Base-by-base conservation (phyloP, 768 basidiomycete species). In the Suillus tomentosus region DNA sequence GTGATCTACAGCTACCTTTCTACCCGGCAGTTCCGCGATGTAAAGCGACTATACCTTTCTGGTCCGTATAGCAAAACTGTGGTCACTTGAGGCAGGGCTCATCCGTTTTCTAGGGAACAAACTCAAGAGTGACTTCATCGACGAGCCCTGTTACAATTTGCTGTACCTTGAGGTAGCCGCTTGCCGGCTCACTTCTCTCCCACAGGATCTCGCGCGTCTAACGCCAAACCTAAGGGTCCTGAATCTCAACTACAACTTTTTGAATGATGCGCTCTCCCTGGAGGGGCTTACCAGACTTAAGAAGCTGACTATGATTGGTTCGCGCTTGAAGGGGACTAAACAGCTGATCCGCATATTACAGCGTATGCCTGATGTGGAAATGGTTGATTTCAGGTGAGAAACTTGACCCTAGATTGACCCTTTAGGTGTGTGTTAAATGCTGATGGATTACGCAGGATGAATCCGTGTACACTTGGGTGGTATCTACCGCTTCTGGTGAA, bases 231-330 rank as follows among this genome's bases (percentile, higher is more conserved):
- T 98, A 71, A 88, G 95, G 62, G 89, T 89, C 65, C 80, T 99
- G 77, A 98, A 98, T 81, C 85, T 98, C 68, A 96, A 99, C 82
- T 96, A 97, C 82, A 99, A 99, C 76, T 98, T 96, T 76, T 73
- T 99, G 74, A 87, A 95, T 69, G 88, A 92, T 77, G 78, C 86
- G 61, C 76, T 83, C 67, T 77, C 80, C 58, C 80, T 99, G 63
- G 83, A 84, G 60, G 94, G 92, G 14, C 81, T 98, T 66, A 80
- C 77, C 65, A 80, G 93, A 71, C 78, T 99, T 76, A 84, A 86
- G 68, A 95, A 93, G 81, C 78, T 99, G 71, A 94, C 87, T 51
- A 84, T 95, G 63, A 91, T 99, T 69, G 96, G 95, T 63, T 89
- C 85, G 68, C 83, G 95, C 70, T 73, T 98, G 72, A 86, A 86